Conservation (phyloP, 208 protist species). For the Kentomonas sorsogonicus region DNA sequence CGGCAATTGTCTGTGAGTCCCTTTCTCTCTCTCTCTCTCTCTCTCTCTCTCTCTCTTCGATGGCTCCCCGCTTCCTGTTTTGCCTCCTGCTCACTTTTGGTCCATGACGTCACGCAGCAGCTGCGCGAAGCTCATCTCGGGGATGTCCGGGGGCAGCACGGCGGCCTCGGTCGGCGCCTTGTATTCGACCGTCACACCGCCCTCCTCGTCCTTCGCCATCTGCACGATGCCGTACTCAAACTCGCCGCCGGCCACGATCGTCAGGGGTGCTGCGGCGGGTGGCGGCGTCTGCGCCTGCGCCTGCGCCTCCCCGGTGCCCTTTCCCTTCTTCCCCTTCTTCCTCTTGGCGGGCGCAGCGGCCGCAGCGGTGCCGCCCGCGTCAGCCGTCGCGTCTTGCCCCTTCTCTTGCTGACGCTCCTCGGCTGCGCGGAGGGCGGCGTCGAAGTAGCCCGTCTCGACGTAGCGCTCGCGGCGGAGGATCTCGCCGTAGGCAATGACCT, state of each 20-base stretch:
- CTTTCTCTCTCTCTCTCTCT: no score
- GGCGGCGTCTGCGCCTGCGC: no score
- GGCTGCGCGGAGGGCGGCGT: conserved; percentile 20
- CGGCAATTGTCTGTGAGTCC: no score
- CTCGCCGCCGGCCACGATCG: no score
- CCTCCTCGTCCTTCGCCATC: conserved; percentile 61
- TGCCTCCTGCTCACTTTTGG: conserved; percentile 18
- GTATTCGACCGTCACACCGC: conserved; percentile 53
- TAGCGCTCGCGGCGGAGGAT: conserved; percentile 67
- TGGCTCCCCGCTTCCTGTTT: no score
- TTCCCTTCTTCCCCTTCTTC: conserved; percentile 4
- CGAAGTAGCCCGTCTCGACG: conserved; percentile 61
- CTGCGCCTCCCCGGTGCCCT: no score
- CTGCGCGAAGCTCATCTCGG: conserved; percentile 43
- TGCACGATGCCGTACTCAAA: conserved; percentile 83
- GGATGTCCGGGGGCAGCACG: conserved; percentile 57
- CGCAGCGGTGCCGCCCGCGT: not conserved
- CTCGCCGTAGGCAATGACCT: conserved; percentile 74
- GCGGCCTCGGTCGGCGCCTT: conserved; percentile 50
- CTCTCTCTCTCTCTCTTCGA: no score
- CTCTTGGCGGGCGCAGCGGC: not conserved
- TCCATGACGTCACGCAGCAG: conserved; percentile 67
- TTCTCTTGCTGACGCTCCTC: not conserved
- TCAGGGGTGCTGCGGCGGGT: no score
- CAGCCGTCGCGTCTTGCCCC: not conserved